These are phyloP conservation scores for Ascodesmis nigricans DNA, from an alignment of 495 filamentous ascomycete species.

Conservation along the genomic window DNA sequence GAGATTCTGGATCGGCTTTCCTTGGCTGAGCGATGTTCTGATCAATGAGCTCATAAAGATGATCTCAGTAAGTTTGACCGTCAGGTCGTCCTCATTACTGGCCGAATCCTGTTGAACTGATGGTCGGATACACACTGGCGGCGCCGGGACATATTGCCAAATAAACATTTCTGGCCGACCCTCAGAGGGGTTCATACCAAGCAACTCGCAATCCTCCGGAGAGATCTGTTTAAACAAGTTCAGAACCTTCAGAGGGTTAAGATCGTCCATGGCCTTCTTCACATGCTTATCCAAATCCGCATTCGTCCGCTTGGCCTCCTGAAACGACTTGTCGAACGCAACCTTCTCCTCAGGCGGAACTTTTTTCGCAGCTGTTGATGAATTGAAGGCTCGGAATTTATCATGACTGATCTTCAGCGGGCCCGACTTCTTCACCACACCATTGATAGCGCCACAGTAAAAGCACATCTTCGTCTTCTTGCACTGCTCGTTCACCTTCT, in stretches of 20 bases:
- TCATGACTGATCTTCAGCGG: conserved; percentile 86
- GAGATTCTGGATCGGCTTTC: conserved; percentile 61
- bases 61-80: conserved; percentile 83
- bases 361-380: conserved; percentile 68
- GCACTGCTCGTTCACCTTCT: conserved; percentile 71
- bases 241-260: conserved; percentile 72
- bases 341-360: conserved; percentile 53
- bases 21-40: conserved; percentile 53
- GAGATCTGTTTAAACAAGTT: conserved; percentile 76
- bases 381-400: conserved; percentile 67
- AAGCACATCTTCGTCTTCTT: conserved; percentile 60
- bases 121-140: conserved; percentile 79
- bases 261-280: conserved; percentile 76
- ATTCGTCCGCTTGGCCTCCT: conserved; percentile 46
- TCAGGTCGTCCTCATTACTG: conserved; percentile 90
- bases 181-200: conserved; percentile 68
- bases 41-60: conserved; percentile 70
- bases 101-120: conserved; percentile 78
- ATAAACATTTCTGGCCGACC: conserved; percentile 91
- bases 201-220: conserved; percentile 68
- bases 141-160: conserved; percentile 88
- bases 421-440: conserved; percentile 67
- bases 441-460: conserved; percentile 57
- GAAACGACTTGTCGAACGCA: conserved; percentile 63
- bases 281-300: conserved; percentile 74